These are phyloP conservation scores for Lasiodiplodia citricola DNA, from an alignment of 2,329 filamentous ascomycete species.

Conservation along the genomic window DNA sequence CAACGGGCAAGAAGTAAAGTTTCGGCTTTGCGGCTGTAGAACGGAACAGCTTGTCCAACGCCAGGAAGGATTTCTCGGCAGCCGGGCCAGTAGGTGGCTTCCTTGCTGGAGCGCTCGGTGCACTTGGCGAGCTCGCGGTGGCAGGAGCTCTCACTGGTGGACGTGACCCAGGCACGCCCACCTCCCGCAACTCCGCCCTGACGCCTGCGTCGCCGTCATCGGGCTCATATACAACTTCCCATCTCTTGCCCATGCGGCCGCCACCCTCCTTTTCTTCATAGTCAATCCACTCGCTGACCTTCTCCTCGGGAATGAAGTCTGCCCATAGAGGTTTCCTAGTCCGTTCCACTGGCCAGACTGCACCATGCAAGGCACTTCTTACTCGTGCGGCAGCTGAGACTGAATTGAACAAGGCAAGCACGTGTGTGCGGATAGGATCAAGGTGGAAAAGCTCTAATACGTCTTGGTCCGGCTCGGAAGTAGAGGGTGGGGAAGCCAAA, in stretches of 20 bases:
- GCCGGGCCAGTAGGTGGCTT: conserved; percentile 28
- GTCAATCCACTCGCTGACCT: conserved; percentile 75
- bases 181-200: conserved; percentile 62
- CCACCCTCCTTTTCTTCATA: conserved; percentile 61
- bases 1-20: conserved; percentile 70
- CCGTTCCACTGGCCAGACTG: conserved; percentile 85
- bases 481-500: conserved; percentile 67
- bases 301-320: conserved; percentile 84
- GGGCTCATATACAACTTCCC: conserved; percentile 71
- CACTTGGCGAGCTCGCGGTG: conserved; percentile 1
- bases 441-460: conserved; percentile 75
- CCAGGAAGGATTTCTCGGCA: conserved; percentile 51
- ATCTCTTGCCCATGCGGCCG: conserved; percentile 57
- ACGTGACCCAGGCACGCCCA: conserved; percentile 31
- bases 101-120: neutral
- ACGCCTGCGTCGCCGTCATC: conserved; percentile 39
- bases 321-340: conserved; percentile 84
- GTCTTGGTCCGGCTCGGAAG: conserved; percentile 55
- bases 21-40: conserved; percentile 67
- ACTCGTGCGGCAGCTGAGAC: conserved; percentile 76
- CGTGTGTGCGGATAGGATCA: conserved; percentile 86
- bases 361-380: conserved; percentile 75
- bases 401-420: conserved; percentile 75
- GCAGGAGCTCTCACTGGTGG: conserved; percentile 22
- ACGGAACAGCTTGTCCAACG: conserved; percentile 65